Conservation (phyloP, 495 filamentous ascomycete species). For the Aspergillus nidulans region DNA sequence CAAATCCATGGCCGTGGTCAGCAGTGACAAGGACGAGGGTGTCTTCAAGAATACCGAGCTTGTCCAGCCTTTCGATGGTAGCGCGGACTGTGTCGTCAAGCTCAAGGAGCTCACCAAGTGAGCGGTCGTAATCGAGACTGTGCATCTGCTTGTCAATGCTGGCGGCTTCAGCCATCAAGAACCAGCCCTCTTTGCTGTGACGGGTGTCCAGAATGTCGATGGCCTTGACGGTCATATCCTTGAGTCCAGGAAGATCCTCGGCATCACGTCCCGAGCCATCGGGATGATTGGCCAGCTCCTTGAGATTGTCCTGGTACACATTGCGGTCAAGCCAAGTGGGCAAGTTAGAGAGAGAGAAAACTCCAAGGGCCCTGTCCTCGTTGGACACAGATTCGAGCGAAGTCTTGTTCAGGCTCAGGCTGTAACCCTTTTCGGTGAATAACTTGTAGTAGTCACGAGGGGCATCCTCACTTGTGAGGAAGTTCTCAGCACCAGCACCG, state of each 20-base stretch:
- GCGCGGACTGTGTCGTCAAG: constrained; percentile 71
- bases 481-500: constrained; percentile 69
- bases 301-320: constrained; percentile 60
- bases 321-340: constrained; percentile 71
- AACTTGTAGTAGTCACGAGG: constrained; percentile 63
- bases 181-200: constrained; percentile 61
- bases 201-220: constrained; percentile 64
- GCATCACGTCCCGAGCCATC: constrained; percentile 54
- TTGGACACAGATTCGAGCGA: constrained; percentile 48
- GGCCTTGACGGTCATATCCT: constrained; percentile 78
- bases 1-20: constrained; percentile 76
- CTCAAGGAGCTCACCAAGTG: constrained; percentile 70
- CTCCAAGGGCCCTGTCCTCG: constrained; percentile 56
- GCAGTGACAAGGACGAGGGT: constrained; percentile 69
- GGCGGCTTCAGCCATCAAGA: constrained; percentile 73
- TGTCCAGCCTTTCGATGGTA: constrained; percentile 57
- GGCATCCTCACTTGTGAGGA: constrained; percentile 38
- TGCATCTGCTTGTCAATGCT: constrained; percentile 84
- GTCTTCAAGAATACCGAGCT: constrained; percentile 53
- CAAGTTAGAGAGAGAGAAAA: constrained; percentile 63
- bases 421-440: constrained; percentile 62
- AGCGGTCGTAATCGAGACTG: constrained; percentile 71
- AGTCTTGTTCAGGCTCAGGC: constrained; percentile 62
- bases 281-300: constrained; percentile 56
- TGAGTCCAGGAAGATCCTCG: constrained; percentile 64